Conservation (phyloP, 345 rosid species). For the Gossypium turneri region DNA sequence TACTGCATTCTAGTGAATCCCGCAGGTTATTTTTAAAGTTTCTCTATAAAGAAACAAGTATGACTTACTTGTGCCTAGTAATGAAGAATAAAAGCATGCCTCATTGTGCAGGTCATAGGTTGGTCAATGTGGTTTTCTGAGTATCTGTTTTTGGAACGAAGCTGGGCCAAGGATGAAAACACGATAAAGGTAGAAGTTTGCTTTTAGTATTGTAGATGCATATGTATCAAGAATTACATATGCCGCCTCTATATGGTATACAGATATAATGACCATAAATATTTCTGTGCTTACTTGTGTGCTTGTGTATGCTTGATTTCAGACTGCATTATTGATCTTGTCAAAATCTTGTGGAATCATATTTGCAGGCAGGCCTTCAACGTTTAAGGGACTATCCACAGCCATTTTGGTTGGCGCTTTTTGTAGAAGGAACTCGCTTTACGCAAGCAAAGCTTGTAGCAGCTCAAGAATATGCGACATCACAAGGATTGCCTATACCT, state of each 20-base stretch:
- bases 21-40: not conserved
- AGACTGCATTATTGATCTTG: not conserved
- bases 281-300: not conserved
- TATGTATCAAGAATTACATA: not conserved
- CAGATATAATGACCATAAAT: not conserved
- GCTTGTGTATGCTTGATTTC: not conserved
- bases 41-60: not conserved
- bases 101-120: slow-evolving; percentile 67
- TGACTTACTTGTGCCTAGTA: not conserved
- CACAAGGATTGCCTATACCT: slow-evolving; percentile 80
- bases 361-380: slow-evolving; percentile 79
- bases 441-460: slow-evolving; percentile 91
- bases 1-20: not conserved
- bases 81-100: not conserved
- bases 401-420: slow-evolving; percentile 97
- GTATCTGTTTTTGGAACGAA: slow-evolving; percentile 86
- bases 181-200: slow-evolving; percentile 54
- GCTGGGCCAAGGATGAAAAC: slow-evolving; percentile 86
- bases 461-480: slow-evolving; percentile 83
- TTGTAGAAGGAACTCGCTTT: slow-evolving; percentile 98
- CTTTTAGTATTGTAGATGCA: not conserved
- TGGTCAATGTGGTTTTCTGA: slow-evolving; percentile 99
- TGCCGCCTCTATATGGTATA: not conserved
- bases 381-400: slow-evolving; percentile 72
- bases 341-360: slow-evolving; percentile 26